A percentile compares a stretch with the other conserved stretches of the same genome.
Conservation (phyloP, 768 basidiomycete genomes). For the Lactifluus rugatus region DNA sequence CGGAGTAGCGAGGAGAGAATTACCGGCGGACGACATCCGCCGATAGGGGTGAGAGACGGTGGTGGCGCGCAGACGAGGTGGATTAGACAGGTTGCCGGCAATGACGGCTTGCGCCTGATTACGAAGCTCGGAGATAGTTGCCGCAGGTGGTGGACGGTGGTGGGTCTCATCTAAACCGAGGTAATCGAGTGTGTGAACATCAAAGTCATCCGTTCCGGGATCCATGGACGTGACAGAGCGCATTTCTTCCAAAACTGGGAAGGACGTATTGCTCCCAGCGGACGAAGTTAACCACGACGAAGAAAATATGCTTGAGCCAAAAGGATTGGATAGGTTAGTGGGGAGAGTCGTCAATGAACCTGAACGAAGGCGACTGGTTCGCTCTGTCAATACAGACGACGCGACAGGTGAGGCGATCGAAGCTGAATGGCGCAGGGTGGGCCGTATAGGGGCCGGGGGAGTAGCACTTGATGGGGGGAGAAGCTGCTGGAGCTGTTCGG, state of each 20-base stretch:
- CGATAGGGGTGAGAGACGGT: constrained; percentile 94
- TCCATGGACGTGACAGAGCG: constrained; percentile 74
- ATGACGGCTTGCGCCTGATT: constrained; percentile 87
- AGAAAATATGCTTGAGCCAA: constrained; percentile 82
- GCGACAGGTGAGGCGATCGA: constrained; percentile 53
- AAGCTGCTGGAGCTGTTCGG: constrained; percentile 36
- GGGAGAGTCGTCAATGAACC: constrained; percentile 85
- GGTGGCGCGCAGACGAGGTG: constrained; percentile 74
- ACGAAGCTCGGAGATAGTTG: constrained; percentile 81
- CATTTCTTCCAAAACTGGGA: constrained; percentile 66
- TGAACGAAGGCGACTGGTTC: constrained; percentile 79
- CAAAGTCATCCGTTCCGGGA: constrained; percentile 76
- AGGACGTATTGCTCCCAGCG: constrained; percentile 43
- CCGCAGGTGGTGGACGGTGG: constrained; percentile 67
- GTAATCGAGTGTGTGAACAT: constrained; percentile 93
- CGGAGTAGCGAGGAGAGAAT: constrained; percentile 54
- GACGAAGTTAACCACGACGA: constrained; percentile 72
- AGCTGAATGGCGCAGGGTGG: constrained; percentile 66
- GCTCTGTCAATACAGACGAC: constrained; percentile 44
- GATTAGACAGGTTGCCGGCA: constrained; percentile 70
- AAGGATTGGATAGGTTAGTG: constrained; percentile 65
- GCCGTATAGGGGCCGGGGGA: constrained; percentile 44
- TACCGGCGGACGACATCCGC: constrained; percentile 46
- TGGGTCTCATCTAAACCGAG: constrained; percentile 80
- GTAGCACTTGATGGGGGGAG: constrained; percentile 31